Evolutionary conservation across 2,329 filamentous ascomycete species (phyloP).

Genomic region (Penicillium sp.): DNA sequence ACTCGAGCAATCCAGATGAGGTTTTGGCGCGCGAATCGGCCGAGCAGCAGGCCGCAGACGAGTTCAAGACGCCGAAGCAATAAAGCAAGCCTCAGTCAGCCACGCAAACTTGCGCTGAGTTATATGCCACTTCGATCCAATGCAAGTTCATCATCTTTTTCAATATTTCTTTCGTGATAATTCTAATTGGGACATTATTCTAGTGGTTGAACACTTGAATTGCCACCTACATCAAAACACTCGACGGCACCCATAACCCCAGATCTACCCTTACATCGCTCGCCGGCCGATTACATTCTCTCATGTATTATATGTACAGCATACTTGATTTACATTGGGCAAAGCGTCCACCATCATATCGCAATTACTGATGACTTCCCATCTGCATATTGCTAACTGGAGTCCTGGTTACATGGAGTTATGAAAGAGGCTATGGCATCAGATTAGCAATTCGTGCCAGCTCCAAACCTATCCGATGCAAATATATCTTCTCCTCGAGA

Average conservation of each 20-base stretch:
- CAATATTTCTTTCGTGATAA: too few species aligned
- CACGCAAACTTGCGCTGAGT: background rate
- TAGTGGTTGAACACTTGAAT: background rate
- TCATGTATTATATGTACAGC: slow-evolving; percentile 34
- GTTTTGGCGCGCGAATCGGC: slow-evolving; percentile 22
- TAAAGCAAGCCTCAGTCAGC: background rate
- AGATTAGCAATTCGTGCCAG: background rate
- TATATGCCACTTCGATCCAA: background rate
- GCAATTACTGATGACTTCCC: background rate
- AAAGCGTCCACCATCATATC: background rate
- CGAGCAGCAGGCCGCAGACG: slow-evolving; percentile 24
- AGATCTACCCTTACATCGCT: slow-evolving; percentile 19
- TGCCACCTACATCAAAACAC: background rate
- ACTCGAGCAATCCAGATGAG: slow-evolving; percentile 39
- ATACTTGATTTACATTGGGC: slow-evolving; percentile 16
- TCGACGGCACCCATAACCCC: slow-evolving; percentile 7
- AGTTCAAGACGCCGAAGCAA: background rate
- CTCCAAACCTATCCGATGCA: background rate
- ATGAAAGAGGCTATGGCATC: background rate
- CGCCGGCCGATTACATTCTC: slow-evolving; percentile 25
- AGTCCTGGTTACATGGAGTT: background rate
- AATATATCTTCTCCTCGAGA: background rate
- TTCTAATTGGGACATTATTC: background rate
- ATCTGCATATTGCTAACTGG: background rate
- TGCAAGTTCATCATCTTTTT: background rate